Base-by-base conservation (phyloP, 202 grass and related monocot species). In the Hordeum pubiflorum region DNA sequence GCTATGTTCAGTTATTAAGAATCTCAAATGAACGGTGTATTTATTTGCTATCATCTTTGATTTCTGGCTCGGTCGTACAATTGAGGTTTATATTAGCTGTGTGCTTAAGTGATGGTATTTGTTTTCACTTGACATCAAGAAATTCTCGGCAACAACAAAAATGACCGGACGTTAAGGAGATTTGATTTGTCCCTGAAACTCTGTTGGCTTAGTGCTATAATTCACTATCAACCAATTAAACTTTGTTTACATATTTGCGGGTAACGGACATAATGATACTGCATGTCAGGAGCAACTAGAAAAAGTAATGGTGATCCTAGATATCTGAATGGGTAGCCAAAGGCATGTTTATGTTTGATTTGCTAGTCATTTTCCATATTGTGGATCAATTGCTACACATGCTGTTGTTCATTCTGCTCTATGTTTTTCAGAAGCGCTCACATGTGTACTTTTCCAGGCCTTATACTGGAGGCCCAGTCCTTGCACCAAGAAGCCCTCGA, bases 401-500 rank as follows among this genome's bases (percentile, higher is more conserved):
- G 15, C 14, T 41, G 54, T 50, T 54, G 20, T 75, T 62, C 5
- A 31, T 75, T 74, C 15, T 50, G 24, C 9, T 20, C 18, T 78
- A 58, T 43, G 46, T 38, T 66, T 60, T 77, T 29, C 21, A n/a
- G 44, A 76, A 73, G 46, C 44, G 18, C 70, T 89, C 66, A 69
- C 66, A 15, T 24, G 31, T 4, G 8, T 41, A 57, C 80, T 54
- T 78, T 80, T 89, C 57, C 90, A 99, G 96, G 92, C 37, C 75
- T 87, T 80, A 67, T 89, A 58, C 54, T 96, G 79, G 85, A 99
- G 82, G 92, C 92, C 64, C 89, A 86, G 41, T 91, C 89, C 85
- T 76, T 93, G 81, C 87, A 93, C 43, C 57, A 90, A 85, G 90
- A 99, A 61, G 96, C 96, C 23, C 34, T 99, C 36, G 78, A 70